phyloP scores from a whole-genome alignment of 306 rosid genomes.

The Cicer judaicum region DNA sequence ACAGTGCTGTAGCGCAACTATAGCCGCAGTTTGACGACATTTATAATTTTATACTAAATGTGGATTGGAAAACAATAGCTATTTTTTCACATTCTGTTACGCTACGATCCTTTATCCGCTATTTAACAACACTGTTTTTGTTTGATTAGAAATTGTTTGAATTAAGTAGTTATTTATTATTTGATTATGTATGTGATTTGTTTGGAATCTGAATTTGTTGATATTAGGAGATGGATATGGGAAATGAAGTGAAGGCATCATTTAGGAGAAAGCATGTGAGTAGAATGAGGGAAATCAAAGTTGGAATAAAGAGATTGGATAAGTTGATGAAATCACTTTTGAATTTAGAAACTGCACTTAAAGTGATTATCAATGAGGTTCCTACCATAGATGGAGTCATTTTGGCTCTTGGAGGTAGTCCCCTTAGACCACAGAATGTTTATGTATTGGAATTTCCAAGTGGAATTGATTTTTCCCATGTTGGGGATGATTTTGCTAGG shows the following conservation, averaged over 20 bases:
- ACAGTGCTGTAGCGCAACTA: too few relatives aligned
- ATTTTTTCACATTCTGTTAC: not conserved
- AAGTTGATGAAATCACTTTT: constrained; percentile 69
- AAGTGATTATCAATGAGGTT: constrained; percentile 56
- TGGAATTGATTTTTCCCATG: constrained; percentile 40
- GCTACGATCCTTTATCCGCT: not conserved
- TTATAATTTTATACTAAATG: too few relatives aligned
- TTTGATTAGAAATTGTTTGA: constrained; percentile 39
- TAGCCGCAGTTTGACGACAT: too few relatives aligned
- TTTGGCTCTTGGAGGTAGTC: constrained; percentile 81
- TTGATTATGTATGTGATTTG: constrained; percentile 11
- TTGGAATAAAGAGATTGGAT: constrained; percentile 73
- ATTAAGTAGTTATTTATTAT: constrained; percentile 16
- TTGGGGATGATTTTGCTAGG: constrained; percentile 57
- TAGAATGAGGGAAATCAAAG: constrained; percentile 76
- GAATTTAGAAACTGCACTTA: constrained; percentile 65
- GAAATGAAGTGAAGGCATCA: constrained; percentile 61
- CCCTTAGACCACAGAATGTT: constrained; percentile 71
- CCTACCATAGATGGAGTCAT: constrained; percentile 53
- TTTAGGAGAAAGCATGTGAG: constrained; percentile 65
- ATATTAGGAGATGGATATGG: constrained; percentile 60
- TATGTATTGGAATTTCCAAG: constrained; percentile 63
- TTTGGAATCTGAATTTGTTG: constrained; percentile 32
- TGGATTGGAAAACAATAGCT: not conserved
- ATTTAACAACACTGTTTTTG: not conserved